These are phyloP conservation scores for Rosa persica DNA, from an alignment of 306 rosid species.

Conservation along the genomic window DNA sequence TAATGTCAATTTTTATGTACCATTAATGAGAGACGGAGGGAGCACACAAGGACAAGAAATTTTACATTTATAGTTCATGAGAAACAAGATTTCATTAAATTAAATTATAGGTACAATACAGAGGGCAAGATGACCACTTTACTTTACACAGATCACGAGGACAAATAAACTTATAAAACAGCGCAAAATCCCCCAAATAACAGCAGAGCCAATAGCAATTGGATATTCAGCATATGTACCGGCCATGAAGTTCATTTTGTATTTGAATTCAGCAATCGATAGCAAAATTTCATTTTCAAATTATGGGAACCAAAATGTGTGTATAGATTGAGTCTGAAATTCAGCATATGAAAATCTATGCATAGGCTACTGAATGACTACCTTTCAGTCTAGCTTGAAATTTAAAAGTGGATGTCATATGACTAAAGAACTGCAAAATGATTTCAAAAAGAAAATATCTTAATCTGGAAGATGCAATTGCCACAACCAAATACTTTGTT, in stretches of 20 bases:
- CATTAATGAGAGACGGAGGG: neutral
- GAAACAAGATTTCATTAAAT: neutral
- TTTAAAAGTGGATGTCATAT: neutral
- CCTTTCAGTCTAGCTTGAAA: neutral
- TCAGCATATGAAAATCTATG: constrained; percentile 6
- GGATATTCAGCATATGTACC: neutral
- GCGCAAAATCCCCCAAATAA: neutral
- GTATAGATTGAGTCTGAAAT: neutral
- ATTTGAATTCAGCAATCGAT: neutral
- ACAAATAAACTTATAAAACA: neutral
- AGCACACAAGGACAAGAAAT: neutral
- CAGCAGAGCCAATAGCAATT: neutral
- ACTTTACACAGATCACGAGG: neutral
- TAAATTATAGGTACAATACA: neutral
- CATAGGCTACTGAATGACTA: neutral
- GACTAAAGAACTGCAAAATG: neutral
- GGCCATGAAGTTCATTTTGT: neutral
- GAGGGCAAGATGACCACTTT: neutral
- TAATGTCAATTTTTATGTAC: neutral
- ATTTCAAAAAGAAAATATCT: neutral
- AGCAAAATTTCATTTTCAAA: neutral
- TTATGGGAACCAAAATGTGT: neutral
- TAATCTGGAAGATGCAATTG: neutral
- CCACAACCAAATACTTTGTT: neutral
- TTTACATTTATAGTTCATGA: neutral